Conservation (phyloP, 148 eudicot species). For the Euryodendron excelsum region DNA sequence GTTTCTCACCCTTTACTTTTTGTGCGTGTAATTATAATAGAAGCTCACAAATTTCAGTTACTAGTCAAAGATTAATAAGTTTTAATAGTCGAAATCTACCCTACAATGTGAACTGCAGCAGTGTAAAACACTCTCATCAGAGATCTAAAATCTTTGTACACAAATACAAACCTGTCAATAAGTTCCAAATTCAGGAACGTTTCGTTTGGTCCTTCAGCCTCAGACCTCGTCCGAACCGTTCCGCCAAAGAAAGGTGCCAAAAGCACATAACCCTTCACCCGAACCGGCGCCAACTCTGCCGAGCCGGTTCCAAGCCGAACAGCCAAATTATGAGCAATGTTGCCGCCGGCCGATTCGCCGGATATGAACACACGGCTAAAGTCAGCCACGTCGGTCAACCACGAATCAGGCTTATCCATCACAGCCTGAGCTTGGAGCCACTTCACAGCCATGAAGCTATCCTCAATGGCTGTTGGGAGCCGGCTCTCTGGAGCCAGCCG, state of each 20-base stretch:
- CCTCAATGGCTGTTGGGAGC: constrained; percentile 59
- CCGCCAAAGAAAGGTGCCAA: constrained; percentile 70
- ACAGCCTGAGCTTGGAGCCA: constrained; percentile 46
- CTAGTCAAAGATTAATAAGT: too few species aligned
- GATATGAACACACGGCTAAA: constrained; percentile 48
- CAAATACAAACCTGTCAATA: constrained; percentile 47
- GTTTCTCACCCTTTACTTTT: too few species aligned
- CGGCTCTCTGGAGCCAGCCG: constrained; percentile 54
- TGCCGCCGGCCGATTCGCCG: constrained; percentile 76
- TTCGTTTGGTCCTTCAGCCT: constrained; percentile 56
- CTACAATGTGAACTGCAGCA: too few species aligned
- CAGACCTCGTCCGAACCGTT: constrained; percentile 39
- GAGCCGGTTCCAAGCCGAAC: constrained; percentile 43
- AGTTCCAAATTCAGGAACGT: constrained; percentile 60
- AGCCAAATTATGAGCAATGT: constrained; percentile 57
- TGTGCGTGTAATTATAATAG: too few species aligned
- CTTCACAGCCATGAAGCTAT: constrained; percentile 41
- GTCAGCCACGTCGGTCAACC: constrained; percentile 58
- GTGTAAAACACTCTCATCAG: too few species aligned
- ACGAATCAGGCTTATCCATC: constrained; percentile 36
- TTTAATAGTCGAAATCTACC: too few species aligned
- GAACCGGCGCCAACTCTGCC: constrained; percentile 36
- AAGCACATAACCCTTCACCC: constrained; percentile 52
- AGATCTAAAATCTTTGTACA: too few species aligned
- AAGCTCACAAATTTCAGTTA: too few species aligned